These are phyloP conservation scores for Geotrichum carabidarum DNA, from an alignment of 1,139 yeast genomes.

Conservation along the genomic window DNA sequence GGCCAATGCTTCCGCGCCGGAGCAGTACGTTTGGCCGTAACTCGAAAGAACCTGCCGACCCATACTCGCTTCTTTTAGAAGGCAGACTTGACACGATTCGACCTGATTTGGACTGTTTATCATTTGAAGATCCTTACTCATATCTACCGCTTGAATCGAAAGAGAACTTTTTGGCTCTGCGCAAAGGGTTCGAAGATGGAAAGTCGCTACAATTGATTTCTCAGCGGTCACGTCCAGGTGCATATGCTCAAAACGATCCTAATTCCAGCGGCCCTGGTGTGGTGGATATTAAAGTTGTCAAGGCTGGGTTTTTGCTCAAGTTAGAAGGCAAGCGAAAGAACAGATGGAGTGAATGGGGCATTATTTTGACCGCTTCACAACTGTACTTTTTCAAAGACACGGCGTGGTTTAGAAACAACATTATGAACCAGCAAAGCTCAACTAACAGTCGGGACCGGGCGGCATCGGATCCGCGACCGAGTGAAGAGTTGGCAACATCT, in stretches of 20 bases:
- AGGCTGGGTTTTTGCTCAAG: conserved; percentile 38
- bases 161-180: conserved; percentile 30
- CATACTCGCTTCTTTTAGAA: conserved; percentile 39
- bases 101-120: conserved; percentile 32
- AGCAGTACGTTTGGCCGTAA: conserved; percentile 28
- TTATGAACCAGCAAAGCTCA: conserved; percentile 23
- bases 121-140: conserved; percentile 34
- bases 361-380: conserved; percentile 40
- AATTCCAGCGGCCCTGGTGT: conserved; percentile 37
- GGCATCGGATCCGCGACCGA: background rate
- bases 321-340: conserved; percentile 37
- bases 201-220: conserved; percentile 38
- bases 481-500: background rate
- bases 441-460: background rate
- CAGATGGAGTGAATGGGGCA: conserved; percentile 43
- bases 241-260: conserved; percentile 31
- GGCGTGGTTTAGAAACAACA: conserved; percentile 36
- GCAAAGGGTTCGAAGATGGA: conserved; percentile 35
- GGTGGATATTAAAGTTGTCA: conserved; percentile 40
- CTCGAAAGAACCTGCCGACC: conserved; percentile 37
- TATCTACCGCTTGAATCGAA: conserved; percentile 28
- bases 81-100: conserved; percentile 36
- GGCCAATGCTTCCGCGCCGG: conserved; percentile 24
- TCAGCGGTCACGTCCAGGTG: conserved; percentile 39
- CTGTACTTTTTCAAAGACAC: conserved; percentile 41